Conservation (phyloP, 108 stramenopile genomes). For the Cyclotella kingstonii region DNA sequence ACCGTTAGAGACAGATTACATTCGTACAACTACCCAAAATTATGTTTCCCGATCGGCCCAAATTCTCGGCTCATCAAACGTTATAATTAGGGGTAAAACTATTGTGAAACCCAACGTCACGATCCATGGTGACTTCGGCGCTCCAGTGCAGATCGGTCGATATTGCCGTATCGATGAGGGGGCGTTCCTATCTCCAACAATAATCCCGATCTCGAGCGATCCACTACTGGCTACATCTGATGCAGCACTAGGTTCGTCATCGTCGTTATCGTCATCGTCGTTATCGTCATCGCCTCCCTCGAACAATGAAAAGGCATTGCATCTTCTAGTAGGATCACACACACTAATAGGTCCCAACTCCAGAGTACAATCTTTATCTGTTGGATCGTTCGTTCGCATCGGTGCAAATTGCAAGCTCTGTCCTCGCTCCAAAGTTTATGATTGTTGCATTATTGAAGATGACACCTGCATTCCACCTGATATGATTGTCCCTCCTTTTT, state of each 20-base stretch:
- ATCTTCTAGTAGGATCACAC: conserved; percentile 37
- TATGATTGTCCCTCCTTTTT: conserved; percentile 49
- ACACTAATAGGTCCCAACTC: conserved; percentile 34
- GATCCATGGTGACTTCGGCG: conserved; percentile 39
- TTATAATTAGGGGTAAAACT: conserved; percentile 36
- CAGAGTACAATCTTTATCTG: conserved; percentile 16
- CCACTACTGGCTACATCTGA: neutral
- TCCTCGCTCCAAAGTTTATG: conserved; percentile 38
- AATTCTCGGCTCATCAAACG: conserved; percentile 23
- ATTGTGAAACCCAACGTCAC: conserved; percentile 16
- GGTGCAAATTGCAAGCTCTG: conserved; percentile 28
- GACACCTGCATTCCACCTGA: conserved; percentile 30
- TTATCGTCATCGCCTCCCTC: conserved; percentile 3
- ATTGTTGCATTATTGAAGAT: conserved; percentile 45
- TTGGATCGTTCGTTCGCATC: conserved; percentile 47
- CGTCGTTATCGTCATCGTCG: neutral
- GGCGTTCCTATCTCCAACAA: conserved; percentile 24
- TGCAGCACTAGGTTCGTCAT: neutral
- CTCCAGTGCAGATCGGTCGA: conserved; percentile 35
- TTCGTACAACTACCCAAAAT: conserved; percentile 36
- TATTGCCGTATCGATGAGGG: conserved; percentile 36
- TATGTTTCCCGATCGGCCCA: conserved; percentile 41
- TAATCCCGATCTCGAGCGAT: conserved; percentile 25
- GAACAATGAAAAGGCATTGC: conserved; percentile 28
- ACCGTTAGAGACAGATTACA: conserved; percentile 18